A percentile compares a stretch with the other conserved stretches of the same genome.
phyloP scores from a whole-genome alignment of 805 yeast genomes.

The Lachancea quebecensis region DNA sequence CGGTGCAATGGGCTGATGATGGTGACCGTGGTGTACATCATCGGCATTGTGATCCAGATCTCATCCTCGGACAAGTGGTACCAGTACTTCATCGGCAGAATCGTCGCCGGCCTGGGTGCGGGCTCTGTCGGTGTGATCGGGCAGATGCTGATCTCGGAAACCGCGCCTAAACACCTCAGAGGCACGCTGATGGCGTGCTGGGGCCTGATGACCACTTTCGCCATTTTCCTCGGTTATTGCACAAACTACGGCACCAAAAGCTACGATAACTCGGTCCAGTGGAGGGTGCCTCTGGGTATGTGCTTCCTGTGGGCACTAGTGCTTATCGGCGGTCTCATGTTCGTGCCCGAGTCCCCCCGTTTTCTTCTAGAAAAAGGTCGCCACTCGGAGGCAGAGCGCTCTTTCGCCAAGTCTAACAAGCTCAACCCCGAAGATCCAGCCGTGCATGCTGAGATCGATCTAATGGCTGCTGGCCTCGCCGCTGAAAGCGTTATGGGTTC shows the following conservation, averaged over 20 bases:
- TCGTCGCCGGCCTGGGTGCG: conserved; percentile 75
- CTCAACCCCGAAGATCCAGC: conserved; percentile 45
- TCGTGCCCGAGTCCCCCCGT: conserved; percentile 73
- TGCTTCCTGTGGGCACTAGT: conserved; percentile 41
- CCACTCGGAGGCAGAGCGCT: conserved; percentile 53
- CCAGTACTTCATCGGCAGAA: conserved; percentile 63
- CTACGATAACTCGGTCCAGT: conserved; percentile 43
- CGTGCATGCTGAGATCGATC: conserved; percentile 49
- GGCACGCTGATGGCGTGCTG: conserved; percentile 68
- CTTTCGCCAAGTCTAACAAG: conserved; percentile 57
- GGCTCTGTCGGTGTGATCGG: conserved; percentile 78
- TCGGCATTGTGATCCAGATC: conserved; percentile 74
- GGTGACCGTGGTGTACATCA: conserved; percentile 69
- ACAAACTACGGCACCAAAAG: conserved; percentile 51
- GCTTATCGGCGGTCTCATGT: conserved; percentile 33
- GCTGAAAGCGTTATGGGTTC: conserved; percentile 54
- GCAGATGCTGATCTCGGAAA: conserved; percentile 83
- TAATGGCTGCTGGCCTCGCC: conserved; percentile 53
- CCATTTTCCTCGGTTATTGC: conserved; percentile 73
- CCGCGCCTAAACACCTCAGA: conserved; percentile 77
- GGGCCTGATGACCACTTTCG: conserved; percentile 65
- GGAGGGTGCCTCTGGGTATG: conserved; percentile 69
- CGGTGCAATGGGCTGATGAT: conserved; percentile 69
- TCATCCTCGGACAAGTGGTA: conserved; percentile 45
- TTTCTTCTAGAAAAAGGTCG: conserved; percentile 48